These are phyloP conservation scores for Paraphoma sp. DNA, from an alignment of 2,329 filamentous ascomycete species.

Conservation along the genomic window DNA sequence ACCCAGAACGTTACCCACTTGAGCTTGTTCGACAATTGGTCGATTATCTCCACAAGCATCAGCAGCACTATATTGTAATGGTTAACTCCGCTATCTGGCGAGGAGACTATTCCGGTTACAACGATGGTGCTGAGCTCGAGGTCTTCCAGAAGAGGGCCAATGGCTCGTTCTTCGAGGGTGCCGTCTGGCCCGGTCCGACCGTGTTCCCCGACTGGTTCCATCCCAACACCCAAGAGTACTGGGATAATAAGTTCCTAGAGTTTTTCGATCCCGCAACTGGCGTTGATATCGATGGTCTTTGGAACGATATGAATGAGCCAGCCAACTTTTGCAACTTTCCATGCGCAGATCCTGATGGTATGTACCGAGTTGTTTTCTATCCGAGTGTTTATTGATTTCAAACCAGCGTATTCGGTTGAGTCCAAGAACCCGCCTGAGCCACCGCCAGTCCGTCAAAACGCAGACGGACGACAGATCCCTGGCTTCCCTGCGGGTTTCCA, in stretches of 20 bases:
- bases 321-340: conserved; percentile 45
- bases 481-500: conserved; percentile 74
- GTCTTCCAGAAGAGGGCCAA: conserved; percentile 62
- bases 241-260: conserved; percentile 69
- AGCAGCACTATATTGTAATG: conserved; percentile 79
- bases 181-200: conserved; percentile 78
- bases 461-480: conserved; percentile 66
- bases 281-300: conserved; percentile 77
- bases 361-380: too few species aligned
- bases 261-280: conserved; percentile 72
- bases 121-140: conserved; percentile 64
- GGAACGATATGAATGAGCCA: conserved; percentile 54
- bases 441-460: conserved; percentile 66
- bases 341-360: conserved; percentile 55
- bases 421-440: conserved; percentile 66
- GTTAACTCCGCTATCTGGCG: conserved; percentile 72
- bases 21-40: conserved; percentile 68
- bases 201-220: conserved; percentile 81
- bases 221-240: conserved; percentile 67
- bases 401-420: conserved; percentile 39
- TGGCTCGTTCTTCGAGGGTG: conserved; percentile 64
- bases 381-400: too few species aligned
- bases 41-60: conserved; percentile 67
- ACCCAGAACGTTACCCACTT: conserved; percentile 69
- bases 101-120: conserved; percentile 60